Evolutionary conservation across 2,329 filamentous ascomycete species (phyloP).

Genomic region (Curvularia lunata): DNA sequence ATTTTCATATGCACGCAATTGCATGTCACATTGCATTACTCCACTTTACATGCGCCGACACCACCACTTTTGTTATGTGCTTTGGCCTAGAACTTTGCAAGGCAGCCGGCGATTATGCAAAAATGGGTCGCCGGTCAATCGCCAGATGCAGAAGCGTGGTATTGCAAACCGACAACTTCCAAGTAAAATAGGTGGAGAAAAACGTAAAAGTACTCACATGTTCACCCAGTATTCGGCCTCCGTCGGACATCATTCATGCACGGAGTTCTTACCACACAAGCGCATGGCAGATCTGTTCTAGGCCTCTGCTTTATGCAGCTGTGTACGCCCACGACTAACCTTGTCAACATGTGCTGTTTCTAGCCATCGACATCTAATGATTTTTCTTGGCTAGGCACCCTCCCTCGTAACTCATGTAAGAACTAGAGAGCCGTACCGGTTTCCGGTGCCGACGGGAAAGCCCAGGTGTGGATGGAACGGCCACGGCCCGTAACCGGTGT

Average conservation of each 20-base stretch:
- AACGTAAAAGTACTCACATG: slow-evolving; percentile 4
- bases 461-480: slow-evolving; percentile 22
- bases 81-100: background rate
- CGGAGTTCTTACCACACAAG: slow-evolving; percentile 4
- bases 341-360: background rate
- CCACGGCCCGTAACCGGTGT: slow-evolving; percentile 29
- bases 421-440: slow-evolving; percentile 15
- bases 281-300: slow-evolving; percentile 14
- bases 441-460: slow-evolving; percentile 20
- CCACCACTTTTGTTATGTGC: background rate
- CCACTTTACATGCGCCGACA: slow-evolving; percentile 9
- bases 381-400: slow-evolving; percentile 2
- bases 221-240: slow-evolving; percentile 10
- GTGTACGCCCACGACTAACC: background rate
- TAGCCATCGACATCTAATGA: background rate
- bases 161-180: background rate
- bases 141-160: background rate
- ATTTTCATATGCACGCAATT: slow-evolving; percentile 16
- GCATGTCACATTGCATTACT: slow-evolving; percentile 20
- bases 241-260: slow-evolving; percentile 7
- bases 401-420: slow-evolving; percentile 2
- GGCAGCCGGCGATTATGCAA: background rate
- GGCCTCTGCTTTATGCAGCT: slow-evolving; percentile 5
- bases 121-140: background rate
- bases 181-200: background rate